Evolutionary conservation across 371 early-diverging fungal species (phyloP).

Genomic region (Paraphysoderma sedebokerense): DNA sequence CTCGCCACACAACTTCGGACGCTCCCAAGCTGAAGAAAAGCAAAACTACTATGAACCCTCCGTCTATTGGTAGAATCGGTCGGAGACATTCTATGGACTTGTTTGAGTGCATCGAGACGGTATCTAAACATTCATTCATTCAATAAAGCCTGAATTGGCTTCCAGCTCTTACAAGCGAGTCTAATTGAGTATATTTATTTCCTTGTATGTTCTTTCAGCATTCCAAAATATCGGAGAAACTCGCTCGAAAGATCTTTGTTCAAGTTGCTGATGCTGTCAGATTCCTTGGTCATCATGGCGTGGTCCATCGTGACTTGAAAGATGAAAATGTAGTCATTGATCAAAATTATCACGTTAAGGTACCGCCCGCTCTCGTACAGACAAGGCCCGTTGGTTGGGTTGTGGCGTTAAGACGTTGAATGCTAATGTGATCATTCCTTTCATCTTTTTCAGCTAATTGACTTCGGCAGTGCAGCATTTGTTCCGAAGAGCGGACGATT

Average conservation of each 20-base stretch:
- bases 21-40: no score
- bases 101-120: slow-evolving; percentile 57
- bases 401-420: no score
- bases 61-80: neutral
- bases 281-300: slow-evolving; percentile 32
- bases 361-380: no score
- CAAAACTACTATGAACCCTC: neutral
- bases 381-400: no score
- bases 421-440: no score
- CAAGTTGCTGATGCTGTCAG: slow-evolving; percentile 50
- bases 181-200: slow-evolving; percentile 6
- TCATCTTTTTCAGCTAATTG: no score
- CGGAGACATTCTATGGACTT: slow-evolving; percentile 24
- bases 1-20: no score
- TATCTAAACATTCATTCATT: neutral
- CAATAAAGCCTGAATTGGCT: neutral
- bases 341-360: slow-evolving; percentile 24
- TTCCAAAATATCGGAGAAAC: slow-evolving; percentile 28
- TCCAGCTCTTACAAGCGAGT: neutral
- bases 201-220: neutral
- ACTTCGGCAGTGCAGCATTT: slow-evolving; percentile 49
- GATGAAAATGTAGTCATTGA: slow-evolving; percentile 68
- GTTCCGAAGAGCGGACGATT: neutral
- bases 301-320: slow-evolving; percentile 46
- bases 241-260: slow-evolving; percentile 36